Conservation (phyloP, 1,284 basidiomycete genomes). For the Rhodotorula sp. region DNA sequence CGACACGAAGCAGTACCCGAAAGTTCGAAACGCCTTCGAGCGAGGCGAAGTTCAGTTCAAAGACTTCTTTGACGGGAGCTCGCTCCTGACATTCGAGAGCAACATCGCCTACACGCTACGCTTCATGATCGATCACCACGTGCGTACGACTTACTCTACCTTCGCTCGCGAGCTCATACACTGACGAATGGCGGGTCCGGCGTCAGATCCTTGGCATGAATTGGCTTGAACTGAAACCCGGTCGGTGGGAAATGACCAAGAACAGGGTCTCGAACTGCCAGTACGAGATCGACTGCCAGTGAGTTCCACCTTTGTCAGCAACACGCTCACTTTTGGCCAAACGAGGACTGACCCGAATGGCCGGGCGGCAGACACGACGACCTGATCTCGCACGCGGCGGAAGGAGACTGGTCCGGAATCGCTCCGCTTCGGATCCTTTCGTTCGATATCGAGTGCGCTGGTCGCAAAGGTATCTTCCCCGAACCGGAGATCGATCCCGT, state of each 20-base stretch:
- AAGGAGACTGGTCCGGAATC: conserved; percentile 78
- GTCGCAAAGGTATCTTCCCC: conserved; percentile 90
- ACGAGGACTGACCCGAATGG: conserved; percentile 2
- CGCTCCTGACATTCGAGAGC: conserved; percentile 77
- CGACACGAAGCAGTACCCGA: conserved; percentile 72
- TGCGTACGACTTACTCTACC: not conserved
- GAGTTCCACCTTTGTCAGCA: conserved; percentile 40
- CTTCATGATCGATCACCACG: conserved; percentile 89
- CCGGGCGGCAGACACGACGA: conserved; percentile 63
- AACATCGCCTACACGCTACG: conserved; percentile 83
- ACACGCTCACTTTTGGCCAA: not conserved
- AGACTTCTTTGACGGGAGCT: conserved; percentile 60
- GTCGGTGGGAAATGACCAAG: conserved; percentile 62
- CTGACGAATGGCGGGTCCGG: not conserved
- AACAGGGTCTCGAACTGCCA: conserved; percentile 69
- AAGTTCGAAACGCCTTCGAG: conserved; percentile 90
- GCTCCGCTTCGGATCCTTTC: conserved; percentile 87
- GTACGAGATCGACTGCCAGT: conserved; percentile 76
- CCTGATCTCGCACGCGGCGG: conserved; percentile 71
- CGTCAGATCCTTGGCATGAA: conserved; percentile 89
- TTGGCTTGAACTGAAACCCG: conserved; percentile 85
- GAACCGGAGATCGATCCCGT: conserved; percentile 84
- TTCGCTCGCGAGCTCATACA: too few relatives aligned
- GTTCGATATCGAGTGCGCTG: conserved; percentile 97
- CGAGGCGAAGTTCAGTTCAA: conserved; percentile 69